phyloP scores from a whole-genome alignment of 108 stramenopile genomes.

The Cyclotella distinguenda region DNA sequence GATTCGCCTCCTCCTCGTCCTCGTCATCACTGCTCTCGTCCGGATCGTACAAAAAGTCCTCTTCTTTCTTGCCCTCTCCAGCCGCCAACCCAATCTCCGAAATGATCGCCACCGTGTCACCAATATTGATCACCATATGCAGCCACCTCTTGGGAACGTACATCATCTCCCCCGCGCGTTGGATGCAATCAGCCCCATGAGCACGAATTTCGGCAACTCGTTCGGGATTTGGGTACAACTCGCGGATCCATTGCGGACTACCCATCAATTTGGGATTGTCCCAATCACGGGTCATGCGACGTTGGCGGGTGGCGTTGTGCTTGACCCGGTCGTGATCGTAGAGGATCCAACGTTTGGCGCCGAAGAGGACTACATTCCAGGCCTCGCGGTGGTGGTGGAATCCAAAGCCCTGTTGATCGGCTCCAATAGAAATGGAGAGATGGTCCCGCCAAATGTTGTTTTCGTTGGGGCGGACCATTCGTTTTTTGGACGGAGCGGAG shows the following conservation, averaged over 20 bases:
- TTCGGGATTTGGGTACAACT: constrained; percentile 35
- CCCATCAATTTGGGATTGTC: constrained; percentile 11
- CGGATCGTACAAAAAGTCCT: constrained; percentile 35
- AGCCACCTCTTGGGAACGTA: constrained; percentile 42
- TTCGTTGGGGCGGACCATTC: constrained; percentile 5
- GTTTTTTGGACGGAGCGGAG: constrained; percentile 29
- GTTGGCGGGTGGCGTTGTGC: constrained; percentile 26
- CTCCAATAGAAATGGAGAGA: constrained; percentile 41
- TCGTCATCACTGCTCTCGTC: constrained; percentile 29
- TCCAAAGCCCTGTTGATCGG: constrained; percentile 35
- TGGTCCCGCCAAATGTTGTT: constrained; percentile 42
- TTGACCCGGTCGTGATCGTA: constrained; percentile 35
- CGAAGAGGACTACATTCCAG: constrained; percentile 43
- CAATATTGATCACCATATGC: constrained; percentile 44
- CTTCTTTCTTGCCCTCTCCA: constrained; percentile 35
- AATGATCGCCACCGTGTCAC: constrained; percentile 38
- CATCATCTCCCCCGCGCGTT: constrained; percentile 42
- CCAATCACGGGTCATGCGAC: constrained; percentile 20
- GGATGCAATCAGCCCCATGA: constrained; percentile 45
- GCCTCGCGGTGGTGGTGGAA: constrained; percentile 46
- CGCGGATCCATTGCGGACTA: constrained; percentile 35
- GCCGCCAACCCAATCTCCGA: constrained; percentile 40
- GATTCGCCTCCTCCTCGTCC: background rate
- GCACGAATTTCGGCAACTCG: constrained; percentile 30
- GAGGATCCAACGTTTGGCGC: constrained; percentile 43